A percentile compares a stretch with the other conserved stretches of the same genome.
Evolutionary conservation across 1,284 basidiomycete genomes (phyloP).

Genomic region (Naganishia cerealis): DNA sequence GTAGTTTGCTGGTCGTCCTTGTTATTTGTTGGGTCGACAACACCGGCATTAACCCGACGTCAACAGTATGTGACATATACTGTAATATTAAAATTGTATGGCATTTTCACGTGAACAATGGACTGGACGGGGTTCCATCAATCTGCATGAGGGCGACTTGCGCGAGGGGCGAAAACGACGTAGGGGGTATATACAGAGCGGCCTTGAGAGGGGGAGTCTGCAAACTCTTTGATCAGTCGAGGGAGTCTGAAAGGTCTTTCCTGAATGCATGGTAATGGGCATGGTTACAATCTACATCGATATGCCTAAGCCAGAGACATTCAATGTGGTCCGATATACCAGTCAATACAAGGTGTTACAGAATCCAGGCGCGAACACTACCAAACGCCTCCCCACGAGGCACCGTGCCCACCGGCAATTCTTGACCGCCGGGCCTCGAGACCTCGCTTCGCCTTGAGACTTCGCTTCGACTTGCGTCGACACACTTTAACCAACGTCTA

Average conservation of each 20-base stretch:
- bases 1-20: conserved; percentile 33
- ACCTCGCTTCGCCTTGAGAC: conserved; percentile 15
- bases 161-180: too few species aligned
- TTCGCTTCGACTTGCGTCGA: conserved; percentile 17
- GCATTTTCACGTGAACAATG: neutral
- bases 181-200: too few species aligned
- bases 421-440: conserved; percentile 18
- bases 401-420: conserved; percentile 19
- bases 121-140: neutral
- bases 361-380: neutral
- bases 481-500: conserved; percentile 22
- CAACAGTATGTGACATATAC: neutral
- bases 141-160: neutral
- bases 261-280: neutral
- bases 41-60: neutral
- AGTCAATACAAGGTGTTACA: neutral
- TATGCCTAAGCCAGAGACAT: conserved; percentile 6
- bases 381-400: conserved; percentile 22
- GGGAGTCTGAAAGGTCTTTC: too few species aligned
- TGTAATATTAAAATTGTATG: conserved; percentile 1
- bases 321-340: conserved; percentile 7
- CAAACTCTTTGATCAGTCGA: too few species aligned
- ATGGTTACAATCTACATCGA: conserved; percentile 1
- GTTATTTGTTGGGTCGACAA: neutral
- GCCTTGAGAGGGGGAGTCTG: too few species aligned